phyloP scores from a whole-genome alignment of 768 basidiomycete genomes.

The Psilocybe tampanensis region DNA sequence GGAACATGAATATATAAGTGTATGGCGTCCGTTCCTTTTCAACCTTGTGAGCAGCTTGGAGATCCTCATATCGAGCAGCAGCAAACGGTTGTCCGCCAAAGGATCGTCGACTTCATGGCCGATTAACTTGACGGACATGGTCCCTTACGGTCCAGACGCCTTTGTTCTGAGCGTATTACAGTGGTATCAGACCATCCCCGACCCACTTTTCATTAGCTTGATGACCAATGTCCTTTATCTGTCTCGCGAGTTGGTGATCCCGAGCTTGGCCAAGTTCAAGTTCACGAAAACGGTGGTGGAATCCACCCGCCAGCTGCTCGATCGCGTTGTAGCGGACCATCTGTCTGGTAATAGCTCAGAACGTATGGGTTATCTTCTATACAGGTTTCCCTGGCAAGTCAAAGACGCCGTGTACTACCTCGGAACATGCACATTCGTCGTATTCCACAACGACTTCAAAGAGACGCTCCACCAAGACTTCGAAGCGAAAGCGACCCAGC shows the following conservation, averaged over 20 bases:
- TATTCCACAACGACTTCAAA: background rate
- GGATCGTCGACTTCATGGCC: constrained; percentile 8
- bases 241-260: constrained; percentile 1
- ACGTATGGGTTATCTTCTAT: too few species aligned
- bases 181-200: constrained; percentile 14
- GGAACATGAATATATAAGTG: background rate
- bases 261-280: constrained; percentile 4
- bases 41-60: background rate
- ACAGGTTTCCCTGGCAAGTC: background rate
- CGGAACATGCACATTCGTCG: background rate
- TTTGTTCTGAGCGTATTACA: constrained; percentile 6
- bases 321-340: background rate
- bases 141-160: constrained; percentile 10
- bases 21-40: background rate
- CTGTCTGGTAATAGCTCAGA: background rate
- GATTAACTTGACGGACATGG: background rate
- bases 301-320: background rate
- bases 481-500: background rate
- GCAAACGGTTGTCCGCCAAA: constrained; percentile 4
- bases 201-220: background rate
- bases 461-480: background rate
- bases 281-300: background rate
- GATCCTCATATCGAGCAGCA: background rate
- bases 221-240: background rate
- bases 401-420: background rate